Percentiles rank a stretch among this genome's conserved stretches.
Conservation (phyloP, 257 asterid species). For the Ophiorrhiza pumila region DNA sequence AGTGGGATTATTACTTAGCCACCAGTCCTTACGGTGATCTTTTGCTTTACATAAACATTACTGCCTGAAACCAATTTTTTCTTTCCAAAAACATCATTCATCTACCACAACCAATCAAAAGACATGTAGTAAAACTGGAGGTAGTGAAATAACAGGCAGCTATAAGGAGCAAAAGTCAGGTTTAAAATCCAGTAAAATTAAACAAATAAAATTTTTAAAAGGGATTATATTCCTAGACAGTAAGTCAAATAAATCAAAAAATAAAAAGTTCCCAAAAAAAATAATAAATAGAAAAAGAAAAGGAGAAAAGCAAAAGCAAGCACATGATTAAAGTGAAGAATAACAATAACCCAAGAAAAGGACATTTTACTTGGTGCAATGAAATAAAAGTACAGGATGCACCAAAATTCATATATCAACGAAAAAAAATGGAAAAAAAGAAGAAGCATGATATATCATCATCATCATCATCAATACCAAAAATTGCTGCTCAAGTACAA, state of each 20-base stretch:
- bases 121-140: not conserved
- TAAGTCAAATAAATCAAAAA: not conserved
- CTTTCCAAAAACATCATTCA: not conserved
- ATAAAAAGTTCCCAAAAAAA: not conserved
- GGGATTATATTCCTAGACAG: not conserved
- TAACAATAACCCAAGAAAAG: not conserved
- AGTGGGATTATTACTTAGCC: not conserved
- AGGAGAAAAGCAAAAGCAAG: not conserved
- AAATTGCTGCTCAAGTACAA: conserved; percentile 20
- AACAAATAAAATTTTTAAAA: not conserved
- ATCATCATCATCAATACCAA: conserved; percentile 14
- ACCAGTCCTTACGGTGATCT: not conserved
- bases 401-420: not conserved
- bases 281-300: not conserved
- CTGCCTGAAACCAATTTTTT: not conserved
- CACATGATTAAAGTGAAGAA: conserved; percentile 6
- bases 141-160: not conserved
- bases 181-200: not conserved
- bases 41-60: not conserved
- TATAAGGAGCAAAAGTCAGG: not conserved
- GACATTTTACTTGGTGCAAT: conserved; percentile 16
- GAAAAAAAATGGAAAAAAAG: conserved; percentile 12
- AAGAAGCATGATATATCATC: conserved; percentile 20
- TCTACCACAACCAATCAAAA: not conserved
- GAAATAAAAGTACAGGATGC: conserved; percentile 1